Evolutionary conservation across 495 filamentous ascomycete genomes (phyloP).

Genomic region (Tuber melanosporum): DNA sequence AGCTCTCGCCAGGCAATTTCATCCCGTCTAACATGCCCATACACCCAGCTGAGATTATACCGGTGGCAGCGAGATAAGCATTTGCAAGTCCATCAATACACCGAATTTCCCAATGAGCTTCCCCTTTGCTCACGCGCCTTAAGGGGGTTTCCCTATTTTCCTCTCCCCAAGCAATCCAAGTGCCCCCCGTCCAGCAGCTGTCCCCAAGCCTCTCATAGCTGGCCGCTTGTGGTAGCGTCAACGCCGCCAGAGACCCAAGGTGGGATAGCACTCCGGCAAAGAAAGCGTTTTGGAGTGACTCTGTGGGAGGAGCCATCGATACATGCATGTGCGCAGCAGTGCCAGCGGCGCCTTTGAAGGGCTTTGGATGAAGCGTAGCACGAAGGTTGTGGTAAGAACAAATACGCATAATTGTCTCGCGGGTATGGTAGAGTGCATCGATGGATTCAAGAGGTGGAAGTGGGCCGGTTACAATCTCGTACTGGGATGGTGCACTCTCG

Average conservation of each 20-base stretch:
- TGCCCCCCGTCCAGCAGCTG: conserved; percentile 66
- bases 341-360: conserved; percentile 54
- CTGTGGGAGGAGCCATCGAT: conserved; percentile 48
- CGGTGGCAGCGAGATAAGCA: conserved; percentile 61
- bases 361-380: conserved; percentile 73
- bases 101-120: conserved; percentile 62
- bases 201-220: conserved; percentile 61
- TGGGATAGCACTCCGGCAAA: conserved; percentile 62
- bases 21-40: conserved; percentile 51
- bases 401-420: conserved; percentile 58
- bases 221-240: conserved; percentile 54
- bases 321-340: conserved; percentile 65
- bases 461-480: conserved; percentile 69
- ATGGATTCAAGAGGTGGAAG: conserved; percentile 60
- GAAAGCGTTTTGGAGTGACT: conserved; percentile 50
- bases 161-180: conserved; percentile 68
- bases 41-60: conserved; percentile 60
- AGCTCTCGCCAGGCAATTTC: conserved; percentile 48
- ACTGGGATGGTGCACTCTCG: conserved; percentile 69
- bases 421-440: conserved; percentile 65
- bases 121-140: conserved; percentile 50
- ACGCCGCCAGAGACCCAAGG: conserved; percentile 58
- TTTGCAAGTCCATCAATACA: conserved; percentile 67
- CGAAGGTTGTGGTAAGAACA: conserved; percentile 56
- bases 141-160: conserved; percentile 68